Evolutionary conservation across 2,329 filamentous ascomycete species (phyloP), one percentile per base, ranked within the genome.

Genomic region (Colletotrichum incanum): DNA sequence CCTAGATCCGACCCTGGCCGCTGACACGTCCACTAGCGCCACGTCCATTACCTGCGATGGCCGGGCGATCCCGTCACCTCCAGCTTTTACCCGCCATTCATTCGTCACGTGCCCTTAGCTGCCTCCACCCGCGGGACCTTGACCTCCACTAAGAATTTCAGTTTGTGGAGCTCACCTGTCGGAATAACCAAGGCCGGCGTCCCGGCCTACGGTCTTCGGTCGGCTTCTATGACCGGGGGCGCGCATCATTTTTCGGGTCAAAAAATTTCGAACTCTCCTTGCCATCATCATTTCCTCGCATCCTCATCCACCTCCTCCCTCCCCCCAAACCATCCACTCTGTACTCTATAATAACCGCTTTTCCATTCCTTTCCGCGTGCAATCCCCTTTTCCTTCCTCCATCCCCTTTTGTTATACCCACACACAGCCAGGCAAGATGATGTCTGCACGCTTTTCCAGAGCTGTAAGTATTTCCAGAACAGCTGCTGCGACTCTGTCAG

Each of bases 371-470:
- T 67, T 75, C 65, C 69, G 70, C 66, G 69, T 31, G 65, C 65
- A 62, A 72, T 72, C 70, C 49, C 39, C 49, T 62, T 71, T 73
- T 73, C 74, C 78, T 76, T 70, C 74, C 76, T 74, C 74, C 73
- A 77, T 75, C 78, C 75, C 67, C 73, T 67, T 67, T 65, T 69
- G 70, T 76, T 78, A 78, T 75, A 77, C 76, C 74, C 75, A 74
- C 67, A 71, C 43, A 66, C 20, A 67, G 64, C 49, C 66, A 73
- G 62, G 80, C 86, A 92, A 85, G 82, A 94, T 94, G 93, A 83
- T 94, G 85, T 87, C 92, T 81, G 90, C 92, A 79, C 91, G 91
- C 84, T 86, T 94, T 79, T 89, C 90, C 80, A 90, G 92, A 89
- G 92, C 91, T 90, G 93, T 94, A 91, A 87, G 92, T 69, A 34